Evolutionary conservation across 2,329 filamentous ascomycete genomes (phyloP).

Genomic region (Rutstroemia sp.): DNA sequence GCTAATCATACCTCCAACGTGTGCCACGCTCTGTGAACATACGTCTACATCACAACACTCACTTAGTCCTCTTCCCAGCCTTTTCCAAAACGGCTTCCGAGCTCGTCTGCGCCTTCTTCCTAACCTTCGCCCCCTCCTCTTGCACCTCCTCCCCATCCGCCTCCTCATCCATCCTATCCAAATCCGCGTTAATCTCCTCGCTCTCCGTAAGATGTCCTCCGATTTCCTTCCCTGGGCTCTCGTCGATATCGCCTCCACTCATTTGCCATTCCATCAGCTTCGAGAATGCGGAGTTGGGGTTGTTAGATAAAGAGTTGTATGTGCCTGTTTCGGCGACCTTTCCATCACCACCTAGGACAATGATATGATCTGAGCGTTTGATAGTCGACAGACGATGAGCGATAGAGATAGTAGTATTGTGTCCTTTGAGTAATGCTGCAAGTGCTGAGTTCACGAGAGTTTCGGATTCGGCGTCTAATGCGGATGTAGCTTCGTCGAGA

Average conservation of each 20-base stretch:
- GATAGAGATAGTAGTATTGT: constrained; percentile 95
- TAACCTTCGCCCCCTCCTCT: constrained; percentile 14
- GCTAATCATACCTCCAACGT: too few relatives aligned
- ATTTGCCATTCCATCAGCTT: constrained; percentile 99
- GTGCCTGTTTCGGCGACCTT: constrained; percentile 85
- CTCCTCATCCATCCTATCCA: constrained; percentile 14
- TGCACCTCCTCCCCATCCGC: constrained; percentile 10
- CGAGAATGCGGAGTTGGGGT: constrained; percentile 76
- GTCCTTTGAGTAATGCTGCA: constrained; percentile 69
- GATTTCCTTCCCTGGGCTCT: constrained; percentile 28
- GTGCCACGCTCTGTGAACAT: too few relatives aligned
- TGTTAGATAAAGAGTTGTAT: constrained; percentile 67
- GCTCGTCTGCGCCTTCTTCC: constrained; percentile 13
- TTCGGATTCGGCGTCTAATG: constrained; percentile 92
- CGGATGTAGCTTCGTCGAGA: constrained; percentile 92
- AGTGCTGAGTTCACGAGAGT: constrained; percentile 92
- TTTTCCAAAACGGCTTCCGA: constrained; percentile 14
- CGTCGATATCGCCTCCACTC: constrained; percentile 65
- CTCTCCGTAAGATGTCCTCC: constrained; percentile 23
- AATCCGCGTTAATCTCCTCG: constrained; percentile 10
- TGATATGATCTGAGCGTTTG: constrained; percentile 89
- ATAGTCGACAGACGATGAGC: constrained; percentile 94
- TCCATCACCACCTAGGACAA: constrained; percentile 81
- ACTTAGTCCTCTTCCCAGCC: constrained; percentile 11
- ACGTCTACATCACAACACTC: not conserved